phyloP scores from a whole-genome alignment of 257 asterid species.

The Fraxinus quadrangulata region DNA sequence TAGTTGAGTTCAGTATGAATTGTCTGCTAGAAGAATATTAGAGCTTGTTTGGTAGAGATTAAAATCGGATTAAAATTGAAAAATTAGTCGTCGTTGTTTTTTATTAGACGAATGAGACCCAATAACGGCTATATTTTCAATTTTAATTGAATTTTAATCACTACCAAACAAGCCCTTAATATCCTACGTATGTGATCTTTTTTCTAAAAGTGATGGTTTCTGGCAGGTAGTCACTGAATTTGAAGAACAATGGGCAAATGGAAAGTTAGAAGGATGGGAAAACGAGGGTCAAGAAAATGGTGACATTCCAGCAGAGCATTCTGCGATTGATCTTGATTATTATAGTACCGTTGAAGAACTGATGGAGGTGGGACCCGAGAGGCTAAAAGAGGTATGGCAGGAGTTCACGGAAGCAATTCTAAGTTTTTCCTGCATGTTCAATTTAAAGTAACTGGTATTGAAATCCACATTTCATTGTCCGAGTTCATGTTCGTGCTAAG shows the following conservation, averaged over 20 bases:
- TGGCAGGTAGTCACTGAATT: slow-evolving; percentile 69
- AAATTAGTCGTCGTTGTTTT: too few relatives aligned
- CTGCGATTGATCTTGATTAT: slow-evolving; percentile 82
- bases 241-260: slow-evolving; percentile 81
- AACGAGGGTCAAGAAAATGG: slow-evolving; percentile 66
- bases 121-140: too few relatives aligned
- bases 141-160: too few relatives aligned
- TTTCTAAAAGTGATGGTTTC: slow-evolving; percentile 25
- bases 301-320: slow-evolving; percentile 45
- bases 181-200: background rate
- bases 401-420: background rate
- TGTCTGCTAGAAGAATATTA: slow-evolving; percentile 5
- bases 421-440: background rate
- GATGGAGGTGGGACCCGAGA: slow-evolving; percentile 81
- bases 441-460: slow-evolving; percentile 9
- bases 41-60: too few relatives aligned
- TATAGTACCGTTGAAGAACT: slow-evolving; percentile 76
- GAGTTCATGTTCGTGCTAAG: slow-evolving; percentile 11
- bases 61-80: too few relatives aligned
- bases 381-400: slow-evolving; percentile 75
- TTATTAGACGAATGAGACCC: too few relatives aligned
- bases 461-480: background rate
- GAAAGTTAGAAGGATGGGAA: slow-evolving; percentile 78
- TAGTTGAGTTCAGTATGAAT: slow-evolving; percentile 11
- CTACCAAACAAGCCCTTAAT: background rate